phyloP scores from a whole-genome alignment of 2,329 filamentous ascomycete species.

The Exophiala bonariae region DNA sequence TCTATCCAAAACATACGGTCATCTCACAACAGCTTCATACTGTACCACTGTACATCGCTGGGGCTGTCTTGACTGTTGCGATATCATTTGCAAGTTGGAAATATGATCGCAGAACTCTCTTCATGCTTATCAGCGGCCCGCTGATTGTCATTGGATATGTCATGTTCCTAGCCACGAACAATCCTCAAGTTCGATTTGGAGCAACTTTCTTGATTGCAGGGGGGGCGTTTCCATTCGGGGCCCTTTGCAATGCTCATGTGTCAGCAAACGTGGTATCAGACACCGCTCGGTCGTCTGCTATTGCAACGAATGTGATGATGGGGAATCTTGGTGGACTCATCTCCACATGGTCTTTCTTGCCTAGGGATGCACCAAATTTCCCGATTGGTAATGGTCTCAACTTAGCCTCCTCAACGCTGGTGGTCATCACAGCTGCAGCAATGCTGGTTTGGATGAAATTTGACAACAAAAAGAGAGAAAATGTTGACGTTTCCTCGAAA shows the following conservation, averaged over 20 bases:
- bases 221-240: conserved; percentile 64
- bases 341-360: conserved; percentile 66
- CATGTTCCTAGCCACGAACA: conserved; percentile 63
- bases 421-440: conserved; percentile 51
- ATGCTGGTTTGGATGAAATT: conserved; percentile 61
- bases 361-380: conserved; percentile 64
- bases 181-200: conserved; percentile 61
- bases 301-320: conserved; percentile 69
- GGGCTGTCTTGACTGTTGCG: conserved; percentile 64
- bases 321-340: conserved; percentile 71
- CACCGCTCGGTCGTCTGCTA: conserved; percentile 66
- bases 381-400: conserved; percentile 72
- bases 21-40: conserved; percentile 69
- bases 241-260: conserved; percentile 66
- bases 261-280: conserved; percentile 72
- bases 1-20: conserved; percentile 60
- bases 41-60: conserved; percentile 69
- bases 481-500: conserved; percentile 55
- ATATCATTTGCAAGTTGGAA: conserved; percentile 64
- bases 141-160: conserved; percentile 69
- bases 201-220: conserved; percentile 69
- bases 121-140: conserved; percentile 61
- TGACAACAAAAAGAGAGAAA: conserved; percentile 61
- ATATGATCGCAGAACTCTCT: conserved; percentile 59
- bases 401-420: conserved; percentile 58